Evolutionary conservation across 1,139 yeast genomes (phyloP), one percentile per base, ranked within the genome.

Genomic region (Kurtzmaniella quercitrusa): DNA sequence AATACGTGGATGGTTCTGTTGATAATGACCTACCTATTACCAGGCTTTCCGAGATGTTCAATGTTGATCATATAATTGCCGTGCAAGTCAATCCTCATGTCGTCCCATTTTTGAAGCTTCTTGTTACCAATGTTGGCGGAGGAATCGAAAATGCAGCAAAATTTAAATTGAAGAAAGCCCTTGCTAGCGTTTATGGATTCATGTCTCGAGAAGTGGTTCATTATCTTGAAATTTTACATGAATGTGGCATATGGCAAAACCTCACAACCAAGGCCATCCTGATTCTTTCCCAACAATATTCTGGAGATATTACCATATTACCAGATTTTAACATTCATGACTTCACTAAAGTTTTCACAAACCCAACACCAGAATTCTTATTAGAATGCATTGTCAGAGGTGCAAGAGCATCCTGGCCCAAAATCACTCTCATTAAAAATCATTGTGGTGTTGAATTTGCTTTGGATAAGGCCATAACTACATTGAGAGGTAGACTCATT

Each of bases 71-170:
- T 60, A 91, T 93, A 47, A 88, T 93, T 56, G 98, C 96, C 0
- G 91, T 96, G 42, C 98, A 94, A 62, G 98, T 93, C 1, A 88
- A 94, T 55, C 96, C 98, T 0, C 98, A 93, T 59, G 95, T 93
- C 26, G 91, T 87, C 1, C 98, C 98, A 2, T 76, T 93, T 40
- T 68, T 93, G 50, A 80, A 80, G 50, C 65, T 81, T 21, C 81
- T 91, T 0, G 74, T 82, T 1, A 74, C 85, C 43, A 78, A 81
- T 53, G 81, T 82, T 30, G 89, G 88, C n/a, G 87, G 85, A 9
- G 84, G 76, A 45, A 69, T 81, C 43, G 87, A 82, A 51, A 77
- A 77, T 49, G 87, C 79, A 47, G 62, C 73, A 36, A 75, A 75
- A 46, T 78, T 79, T n/a, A 71, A 70, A 46, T 54, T 82, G 44